phyloP scores from a whole-genome alignment of 2,329 filamentous ascomycete genomes.

The Cytospora paraplurivora region DNA sequence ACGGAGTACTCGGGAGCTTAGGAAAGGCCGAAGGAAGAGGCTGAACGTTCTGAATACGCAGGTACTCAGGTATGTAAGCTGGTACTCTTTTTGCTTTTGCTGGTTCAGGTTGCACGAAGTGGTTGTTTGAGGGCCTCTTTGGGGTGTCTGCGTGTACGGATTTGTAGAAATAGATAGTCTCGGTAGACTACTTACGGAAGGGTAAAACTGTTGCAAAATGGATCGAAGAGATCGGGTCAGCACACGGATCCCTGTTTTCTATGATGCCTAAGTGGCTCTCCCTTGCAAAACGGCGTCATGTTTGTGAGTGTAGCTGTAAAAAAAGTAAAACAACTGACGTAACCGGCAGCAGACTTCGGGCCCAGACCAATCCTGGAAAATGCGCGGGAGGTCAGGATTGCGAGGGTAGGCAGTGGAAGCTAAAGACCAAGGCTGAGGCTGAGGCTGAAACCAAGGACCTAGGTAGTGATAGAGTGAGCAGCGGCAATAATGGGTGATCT shows the following conservation, averaged over 20 bases:
- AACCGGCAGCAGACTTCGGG: conserved; percentile 2
- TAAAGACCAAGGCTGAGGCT: not conserved
- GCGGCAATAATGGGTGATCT: no score
- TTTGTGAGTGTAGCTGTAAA: not conserved
- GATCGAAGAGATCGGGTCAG: no score
- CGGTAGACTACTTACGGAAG: no score
- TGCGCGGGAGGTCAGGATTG: not conserved
- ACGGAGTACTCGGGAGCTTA: no score
- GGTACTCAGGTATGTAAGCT: not conserved
- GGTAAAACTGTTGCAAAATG: no score
- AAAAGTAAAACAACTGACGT: conserved; percentile 15
- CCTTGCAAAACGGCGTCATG: not conserved
- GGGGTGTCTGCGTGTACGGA: no score
- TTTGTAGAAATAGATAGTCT: no score
- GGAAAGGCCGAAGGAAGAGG: no score
- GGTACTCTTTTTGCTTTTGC: conserved; percentile 1
- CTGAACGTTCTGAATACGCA: no score
- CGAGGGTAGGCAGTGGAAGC: not conserved
- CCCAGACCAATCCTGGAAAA: not conserved
- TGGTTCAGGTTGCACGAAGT: not conserved
- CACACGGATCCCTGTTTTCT: no score
- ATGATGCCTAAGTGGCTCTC: no score
- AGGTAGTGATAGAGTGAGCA: not conserved
- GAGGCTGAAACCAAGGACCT: not conserved
- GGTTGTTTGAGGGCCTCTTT: no score